A percentile compares a stretch with the other conserved stretches of the same genome.
Conservation (phyloP, 345 rosid genomes). For the Tarenaya hassleriana region DNA sequence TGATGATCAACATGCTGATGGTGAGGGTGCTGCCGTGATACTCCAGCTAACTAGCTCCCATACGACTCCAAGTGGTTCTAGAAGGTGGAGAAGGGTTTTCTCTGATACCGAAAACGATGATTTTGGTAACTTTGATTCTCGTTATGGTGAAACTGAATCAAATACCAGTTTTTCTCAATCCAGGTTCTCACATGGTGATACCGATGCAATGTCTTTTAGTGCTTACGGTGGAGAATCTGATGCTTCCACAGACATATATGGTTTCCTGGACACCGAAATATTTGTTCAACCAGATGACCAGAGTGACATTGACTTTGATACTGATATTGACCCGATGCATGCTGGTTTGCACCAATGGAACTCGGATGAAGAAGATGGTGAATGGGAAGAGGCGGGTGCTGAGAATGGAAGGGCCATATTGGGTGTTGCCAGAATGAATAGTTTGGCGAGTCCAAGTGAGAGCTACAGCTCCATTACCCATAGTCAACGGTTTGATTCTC, state of each 20-base stretch:
- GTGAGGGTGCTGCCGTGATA: slow-evolving; percentile 34
- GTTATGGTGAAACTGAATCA: slow-evolving; percentile 56
- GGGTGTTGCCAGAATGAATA: slow-evolving; percentile 22
- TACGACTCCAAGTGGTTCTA: slow-evolving; percentile 51
- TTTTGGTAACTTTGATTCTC: slow-evolving; percentile 44
- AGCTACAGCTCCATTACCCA: slow-evolving; percentile 31
- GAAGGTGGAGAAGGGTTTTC: slow-evolving; percentile 52
- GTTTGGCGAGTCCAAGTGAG: slow-evolving; percentile 43
- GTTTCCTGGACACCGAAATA: slow-evolving; percentile 45
- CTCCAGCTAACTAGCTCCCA: slow-evolving; percentile 38
- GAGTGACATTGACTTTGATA: slow-evolving; percentile 57
- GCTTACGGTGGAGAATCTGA: slow-evolving; percentile 75
- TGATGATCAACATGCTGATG: slow-evolving; percentile 38
- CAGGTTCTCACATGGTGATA: slow-evolving; percentile 45
- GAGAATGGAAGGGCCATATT: slow-evolving; percentile 39
- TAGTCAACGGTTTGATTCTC: slow-evolving; percentile 29
- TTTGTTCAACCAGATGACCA: slow-evolving; percentile 39
- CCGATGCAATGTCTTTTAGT: slow-evolving; percentile 64
- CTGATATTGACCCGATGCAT: slow-evolving; percentile 94
- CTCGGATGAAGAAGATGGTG: slow-evolving; percentile 61
- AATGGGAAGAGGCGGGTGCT: slow-evolving; percentile 40
- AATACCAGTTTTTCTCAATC: slow-evolving; percentile 48
- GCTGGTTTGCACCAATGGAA: slow-evolving; percentile 71
- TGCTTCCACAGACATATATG: slow-evolving; percentile 59
- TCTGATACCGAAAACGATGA: slow-evolving; percentile 83